Conservation (phyloP, 176 grass and related monocot species). For the Rhynchospora tenuis region DNA sequence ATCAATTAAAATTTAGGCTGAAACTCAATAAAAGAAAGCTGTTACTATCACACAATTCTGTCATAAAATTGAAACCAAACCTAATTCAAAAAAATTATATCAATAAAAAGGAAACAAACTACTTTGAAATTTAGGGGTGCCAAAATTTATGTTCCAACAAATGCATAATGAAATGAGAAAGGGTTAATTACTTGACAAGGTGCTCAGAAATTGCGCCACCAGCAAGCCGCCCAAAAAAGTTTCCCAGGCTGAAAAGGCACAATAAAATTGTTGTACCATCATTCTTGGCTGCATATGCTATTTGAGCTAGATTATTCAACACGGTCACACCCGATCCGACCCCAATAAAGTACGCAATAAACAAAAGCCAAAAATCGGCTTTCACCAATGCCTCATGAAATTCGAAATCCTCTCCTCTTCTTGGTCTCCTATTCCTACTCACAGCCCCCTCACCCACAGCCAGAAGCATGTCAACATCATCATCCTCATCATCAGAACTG, state of each 20-base stretch:
- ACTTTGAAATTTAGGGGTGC: background rate
- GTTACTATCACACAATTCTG: no score
- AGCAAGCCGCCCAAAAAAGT: slow-evolving; percentile 52
- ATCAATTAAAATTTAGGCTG: background rate
- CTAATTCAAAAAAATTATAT: background rate
- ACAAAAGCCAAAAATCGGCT: slow-evolving; percentile 74
- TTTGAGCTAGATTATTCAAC: slow-evolving; percentile 62
- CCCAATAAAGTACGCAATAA: slow-evolving; percentile 45
- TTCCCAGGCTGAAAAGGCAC: slow-evolving; percentile 52
- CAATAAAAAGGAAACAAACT: background rate
- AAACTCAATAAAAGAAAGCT: background rate
- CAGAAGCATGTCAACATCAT: slow-evolving; percentile 33
- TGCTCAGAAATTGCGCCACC: slow-evolving; percentile 44
- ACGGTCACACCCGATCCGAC: slow-evolving; percentile 60
- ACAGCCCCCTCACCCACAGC: slow-evolving; percentile 50
- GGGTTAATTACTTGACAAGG: slow-evolving; percentile 38
- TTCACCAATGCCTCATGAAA: slow-evolving; percentile 50
- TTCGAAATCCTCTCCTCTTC: slow-evolving; percentile 60
- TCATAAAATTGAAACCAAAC: no score
- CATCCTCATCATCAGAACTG: slow-evolving; percentile 11
- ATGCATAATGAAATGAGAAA: background rate
- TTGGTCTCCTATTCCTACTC: slow-evolving; percentile 31
- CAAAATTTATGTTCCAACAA: background rate
- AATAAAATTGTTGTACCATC: slow-evolving; percentile 41
- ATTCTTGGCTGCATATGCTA: slow-evolving; percentile 30